Percentiles rank a stretch among this genome's conserved stretches.
Conservation (phyloP, 1,284 basidiomycete species). For the Melampsora larici-populina region DNA sequence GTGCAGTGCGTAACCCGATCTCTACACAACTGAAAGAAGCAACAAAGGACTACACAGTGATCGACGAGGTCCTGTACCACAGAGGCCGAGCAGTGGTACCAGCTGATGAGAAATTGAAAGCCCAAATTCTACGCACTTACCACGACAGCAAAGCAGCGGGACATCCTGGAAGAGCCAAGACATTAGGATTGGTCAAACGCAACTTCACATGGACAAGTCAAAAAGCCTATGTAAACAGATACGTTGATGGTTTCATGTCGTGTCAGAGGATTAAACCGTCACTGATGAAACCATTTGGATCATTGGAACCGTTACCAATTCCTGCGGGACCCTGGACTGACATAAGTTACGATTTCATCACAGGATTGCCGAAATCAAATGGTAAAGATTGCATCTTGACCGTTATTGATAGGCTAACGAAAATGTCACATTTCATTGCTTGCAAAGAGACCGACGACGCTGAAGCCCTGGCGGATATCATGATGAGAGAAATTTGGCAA, state of each 20-base stretch:
- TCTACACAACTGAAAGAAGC: neutral
- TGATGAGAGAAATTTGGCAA: too few relatives aligned
- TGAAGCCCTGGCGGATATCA: neutral
- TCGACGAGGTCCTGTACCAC: neutral
- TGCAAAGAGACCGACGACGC: neutral
- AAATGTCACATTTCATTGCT: slow-evolving; percentile 2
- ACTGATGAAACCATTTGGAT: neutral
- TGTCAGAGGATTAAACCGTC: neutral
- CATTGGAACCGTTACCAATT: neutral
- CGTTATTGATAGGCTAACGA: neutral
- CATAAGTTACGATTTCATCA: slow-evolving; percentile 11
- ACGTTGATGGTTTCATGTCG: neutral
- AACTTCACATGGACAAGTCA: neutral
- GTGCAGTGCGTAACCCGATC: neutral
- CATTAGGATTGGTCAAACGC: neutral
- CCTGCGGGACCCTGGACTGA: too few relatives aligned
- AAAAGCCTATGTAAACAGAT: neutral
- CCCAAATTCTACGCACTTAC: neutral
- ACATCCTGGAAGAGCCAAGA: neutral
- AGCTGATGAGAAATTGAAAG: neutral
- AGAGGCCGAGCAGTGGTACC: neutral
- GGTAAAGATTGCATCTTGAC: neutral
- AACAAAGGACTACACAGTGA: neutral
- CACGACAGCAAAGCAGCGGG: neutral
- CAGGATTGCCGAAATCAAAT: neutral